Conservation (phyloP, 768 basidiomycete species). For the Boletus subparvulus region DNA sequence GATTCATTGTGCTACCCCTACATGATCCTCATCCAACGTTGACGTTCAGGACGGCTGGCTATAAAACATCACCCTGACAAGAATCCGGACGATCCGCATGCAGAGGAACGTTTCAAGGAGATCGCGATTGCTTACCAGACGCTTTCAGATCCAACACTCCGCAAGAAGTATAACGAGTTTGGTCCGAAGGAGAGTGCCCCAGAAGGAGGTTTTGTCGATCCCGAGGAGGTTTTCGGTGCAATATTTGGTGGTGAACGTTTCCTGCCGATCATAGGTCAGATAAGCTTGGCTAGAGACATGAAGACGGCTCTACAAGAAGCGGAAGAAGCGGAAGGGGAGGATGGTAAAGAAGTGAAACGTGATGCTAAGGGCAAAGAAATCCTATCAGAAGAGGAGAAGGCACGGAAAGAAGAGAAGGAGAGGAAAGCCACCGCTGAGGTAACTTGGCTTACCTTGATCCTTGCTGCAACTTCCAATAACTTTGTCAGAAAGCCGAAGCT, state of each 20-base stretch:
- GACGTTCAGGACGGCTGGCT: slow-evolving; percentile 63
- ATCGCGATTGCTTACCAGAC: slow-evolving; percentile 91
- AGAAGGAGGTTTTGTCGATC: slow-evolving; percentile 86
- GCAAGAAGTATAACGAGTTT: slow-evolving; percentile 90
- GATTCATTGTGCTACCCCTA: too few species aligned
- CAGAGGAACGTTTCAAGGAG: slow-evolving; percentile 86
- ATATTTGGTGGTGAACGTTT: slow-evolving; percentile 91
- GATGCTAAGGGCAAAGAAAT: slow-evolving; percentile 58
- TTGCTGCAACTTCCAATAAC: slow-evolving; percentile 8
- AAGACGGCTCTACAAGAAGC: slow-evolving; percentile 89
- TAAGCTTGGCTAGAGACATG: slow-evolving; percentile 89
- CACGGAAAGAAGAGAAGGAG: slow-evolving; percentile 71
- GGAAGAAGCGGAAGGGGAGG: slow-evolving; percentile 61
- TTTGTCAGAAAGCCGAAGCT: slow-evolving; percentile 70
- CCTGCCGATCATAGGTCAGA: slow-evolving; percentile 82
- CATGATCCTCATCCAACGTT: background rate
- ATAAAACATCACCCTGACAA: slow-evolving; percentile 94
- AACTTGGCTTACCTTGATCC: slow-evolving; percentile 4
- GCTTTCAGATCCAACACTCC: slow-evolving; percentile 70
- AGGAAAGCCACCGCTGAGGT: slow-evolving; percentile 69
- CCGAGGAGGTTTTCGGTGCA: slow-evolving; percentile 75
- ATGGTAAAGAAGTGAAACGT: slow-evolving; percentile 39
- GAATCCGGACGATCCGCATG: slow-evolving; percentile 81
- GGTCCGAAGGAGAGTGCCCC: slow-evolving; percentile 79
- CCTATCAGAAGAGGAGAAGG: slow-evolving; percentile 68